These are phyloP conservation scores for Colletotrichum musicola DNA, from an alignment of 2,329 filamentous ascomycete species.

Conservation along the genomic window DNA sequence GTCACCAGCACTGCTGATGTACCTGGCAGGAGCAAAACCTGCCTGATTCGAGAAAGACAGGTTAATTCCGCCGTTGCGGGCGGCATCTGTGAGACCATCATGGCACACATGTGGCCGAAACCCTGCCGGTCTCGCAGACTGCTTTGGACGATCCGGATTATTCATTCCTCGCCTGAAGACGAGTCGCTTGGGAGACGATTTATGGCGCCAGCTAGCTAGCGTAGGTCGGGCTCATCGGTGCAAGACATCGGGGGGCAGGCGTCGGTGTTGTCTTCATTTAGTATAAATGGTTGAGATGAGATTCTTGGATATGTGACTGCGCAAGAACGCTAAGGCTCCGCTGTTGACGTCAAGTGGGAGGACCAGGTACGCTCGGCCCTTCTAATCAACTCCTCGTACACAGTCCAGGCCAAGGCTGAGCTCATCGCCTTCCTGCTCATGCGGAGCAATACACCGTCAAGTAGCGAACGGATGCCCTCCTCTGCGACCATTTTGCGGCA, in stretches of 20 bases:
- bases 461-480: constrained; percentile 84
- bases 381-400: constrained; percentile 93
- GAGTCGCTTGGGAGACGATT: neutral
- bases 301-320: constrained; percentile 1
- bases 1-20: constrained; percentile 69
- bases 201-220: neutral
- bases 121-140: no score
- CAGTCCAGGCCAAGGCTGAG: constrained; percentile 95
- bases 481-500: constrained; percentile 82
- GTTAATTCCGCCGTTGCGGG: neutral
- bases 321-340: constrained; percentile 18
- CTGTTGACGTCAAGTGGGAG: constrained; percentile 15
- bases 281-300: constrained; percentile 13
- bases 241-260: neutral
- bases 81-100: neutral
- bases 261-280: neutral
- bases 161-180: no score
- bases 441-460: constrained; percentile 86
- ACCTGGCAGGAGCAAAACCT: constrained; percentile 65
- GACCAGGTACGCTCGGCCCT: constrained; percentile 63
- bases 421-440: constrained; percentile 94
- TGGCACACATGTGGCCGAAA: neutral
- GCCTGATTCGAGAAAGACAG: constrained; percentile 43
- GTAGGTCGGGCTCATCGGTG: neutral
- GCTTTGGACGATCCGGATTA: no score